Percentiles rank a stretch among this genome's conserved stretches.
Evolutionary conservation across 306 rosid species (phyloP).

Genomic region (Vigna nakashimae): DNA sequence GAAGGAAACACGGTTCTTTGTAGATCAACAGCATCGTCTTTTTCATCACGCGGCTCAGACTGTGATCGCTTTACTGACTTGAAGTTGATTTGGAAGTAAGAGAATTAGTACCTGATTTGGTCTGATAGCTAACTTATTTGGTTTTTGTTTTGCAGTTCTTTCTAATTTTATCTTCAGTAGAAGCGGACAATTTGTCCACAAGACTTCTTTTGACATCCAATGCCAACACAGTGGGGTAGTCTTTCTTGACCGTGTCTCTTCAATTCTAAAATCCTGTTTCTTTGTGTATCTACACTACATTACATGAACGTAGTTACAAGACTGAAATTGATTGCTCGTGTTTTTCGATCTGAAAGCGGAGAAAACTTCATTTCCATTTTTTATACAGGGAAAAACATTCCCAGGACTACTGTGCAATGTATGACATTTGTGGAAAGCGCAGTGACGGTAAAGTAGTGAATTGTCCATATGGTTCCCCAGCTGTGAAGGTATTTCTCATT

Average conservation of each 20-base stretch:
- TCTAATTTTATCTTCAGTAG: slow-evolving; percentile 46
- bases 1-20: not conserved
- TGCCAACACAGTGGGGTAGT: slow-evolving; percentile 51
- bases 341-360: not conserved
- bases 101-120: not conserved
- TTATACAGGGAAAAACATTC: slow-evolving; percentile 69
- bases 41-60: slow-evolving; percentile 34
- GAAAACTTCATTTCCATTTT: slow-evolving; percentile 5
- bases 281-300: not conserved
- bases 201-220: slow-evolving; percentile 62
- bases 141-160: slow-evolving; percentile 60
- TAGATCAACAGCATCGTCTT: not conserved
- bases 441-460: slow-evolving; percentile 83
- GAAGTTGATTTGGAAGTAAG: slow-evolving; percentile 19
- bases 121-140: slow-evolving; percentile 31
- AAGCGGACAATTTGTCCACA: slow-evolving; percentile 53
- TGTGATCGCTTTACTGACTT: not conserved
- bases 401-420: slow-evolving; percentile 83
- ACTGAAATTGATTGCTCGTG: not conserved
- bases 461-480: slow-evolving; percentile 77
- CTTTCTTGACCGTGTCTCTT: slow-evolving; percentile 17
- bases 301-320: not conserved
- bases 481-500: slow-evolving; percentile 73
- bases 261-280: slow-evolving; percentile 23
- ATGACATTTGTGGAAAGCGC: slow-evolving; percentile 85